Conservation (phyloP, 2,329 filamentous ascomycete genomes). For the Davidsoniella virescens region DNA sequence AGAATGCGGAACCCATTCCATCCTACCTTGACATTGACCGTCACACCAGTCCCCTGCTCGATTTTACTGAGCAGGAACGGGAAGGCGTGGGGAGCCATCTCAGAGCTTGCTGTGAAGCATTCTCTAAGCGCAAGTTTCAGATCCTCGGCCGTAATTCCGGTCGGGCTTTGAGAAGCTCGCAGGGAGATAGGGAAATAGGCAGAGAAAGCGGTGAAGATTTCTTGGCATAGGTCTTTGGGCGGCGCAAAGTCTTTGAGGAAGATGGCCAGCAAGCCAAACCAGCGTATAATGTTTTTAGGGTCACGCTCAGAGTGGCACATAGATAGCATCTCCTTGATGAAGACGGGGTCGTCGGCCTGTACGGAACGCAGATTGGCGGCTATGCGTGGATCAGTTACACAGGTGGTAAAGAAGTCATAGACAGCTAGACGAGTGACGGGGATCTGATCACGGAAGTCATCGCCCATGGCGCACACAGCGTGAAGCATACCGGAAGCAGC, state of each 20-base stretch:
- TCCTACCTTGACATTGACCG: slow-evolving; percentile 38
- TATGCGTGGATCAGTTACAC: slow-evolving; percentile 29
- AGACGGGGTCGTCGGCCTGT: slow-evolving; percentile 27
- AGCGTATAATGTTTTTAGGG: slow-evolving; percentile 38
- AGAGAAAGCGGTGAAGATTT: slow-evolving; percentile 39
- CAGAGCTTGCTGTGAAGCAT: slow-evolving; percentile 36
- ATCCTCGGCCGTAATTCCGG: slow-evolving; percentile 37
- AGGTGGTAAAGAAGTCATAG: slow-evolving; percentile 30
- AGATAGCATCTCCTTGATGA: slow-evolving; percentile 32
- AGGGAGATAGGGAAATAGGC: slow-evolving; percentile 46
- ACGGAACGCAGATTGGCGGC: slow-evolving; percentile 25
- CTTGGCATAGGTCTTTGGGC: slow-evolving; percentile 29
- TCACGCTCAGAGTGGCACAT: slow-evolving; percentile 40
- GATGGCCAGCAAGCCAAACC: slow-evolving; percentile 34
- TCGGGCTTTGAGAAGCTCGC: slow-evolving; percentile 31
- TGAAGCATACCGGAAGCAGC: slow-evolving; percentile 33
- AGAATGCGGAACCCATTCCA: not conserved
- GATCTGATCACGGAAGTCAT: slow-evolving; percentile 40
- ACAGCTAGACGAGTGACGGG: slow-evolving; percentile 35
- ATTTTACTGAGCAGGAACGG: slow-evolving; percentile 40
- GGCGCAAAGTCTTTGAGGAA: slow-evolving; percentile 31
- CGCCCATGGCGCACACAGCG: slow-evolving; percentile 33
- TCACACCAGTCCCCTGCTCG: slow-evolving; percentile 42
- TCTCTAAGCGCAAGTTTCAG: slow-evolving; percentile 35
- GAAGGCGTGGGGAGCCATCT: slow-evolving; percentile 29